Evolutionary conservation across 2,329 filamentous ascomycete genomes (phyloP).

Genomic region (Lachnellula subtilissima): DNA sequence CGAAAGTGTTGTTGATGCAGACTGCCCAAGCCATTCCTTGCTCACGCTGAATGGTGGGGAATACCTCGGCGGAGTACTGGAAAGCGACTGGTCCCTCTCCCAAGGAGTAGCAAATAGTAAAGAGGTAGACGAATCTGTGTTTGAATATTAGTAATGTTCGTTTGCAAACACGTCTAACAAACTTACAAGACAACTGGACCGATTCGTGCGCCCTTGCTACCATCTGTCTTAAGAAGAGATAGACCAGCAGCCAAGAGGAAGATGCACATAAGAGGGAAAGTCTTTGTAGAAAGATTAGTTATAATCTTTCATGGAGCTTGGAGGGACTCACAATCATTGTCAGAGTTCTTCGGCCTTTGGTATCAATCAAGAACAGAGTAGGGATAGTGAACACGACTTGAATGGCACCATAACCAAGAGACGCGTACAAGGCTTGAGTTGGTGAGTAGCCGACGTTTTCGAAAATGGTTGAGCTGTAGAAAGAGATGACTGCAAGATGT

Average conservation of each 20-base stretch:
- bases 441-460: slow-evolving; percentile 47
- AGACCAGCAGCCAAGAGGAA: slow-evolving; percentile 5
- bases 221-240: slow-evolving; percentile 1
- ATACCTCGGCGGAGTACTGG: slow-evolving; percentile 57
- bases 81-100: slow-evolving; percentile 59
- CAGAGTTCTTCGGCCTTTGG: slow-evolving; percentile 60
- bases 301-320: slow-evolving; percentile 21
- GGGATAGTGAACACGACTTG: slow-evolving; percentile 62
- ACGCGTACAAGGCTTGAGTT: slow-evolving; percentile 51
- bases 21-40: slow-evolving; percentile 59
- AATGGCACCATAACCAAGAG: slow-evolving; percentile 59
- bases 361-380: slow-evolving; percentile 63
- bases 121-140: slow-evolving; percentile 54
- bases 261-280: slow-evolving; percentile 7
- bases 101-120: slow-evolving; percentile 59
- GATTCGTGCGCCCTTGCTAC: slow-evolving; percentile 22
- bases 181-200: background rate
- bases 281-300: slow-evolving; percentile 3
- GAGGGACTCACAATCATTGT: background rate
- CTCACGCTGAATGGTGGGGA: slow-evolving; percentile 57
- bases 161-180: background rate
- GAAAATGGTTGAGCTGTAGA: slow-evolving; percentile 60
- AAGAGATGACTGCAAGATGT: slow-evolving; percentile 44
- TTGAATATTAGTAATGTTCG: background rate
- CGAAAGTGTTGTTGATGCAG: slow-evolving; percentile 57